phyloP scores from a whole-genome alignment of 768 basidiomycete species.

The Rubroboletus pulcherrimus region DNA sequence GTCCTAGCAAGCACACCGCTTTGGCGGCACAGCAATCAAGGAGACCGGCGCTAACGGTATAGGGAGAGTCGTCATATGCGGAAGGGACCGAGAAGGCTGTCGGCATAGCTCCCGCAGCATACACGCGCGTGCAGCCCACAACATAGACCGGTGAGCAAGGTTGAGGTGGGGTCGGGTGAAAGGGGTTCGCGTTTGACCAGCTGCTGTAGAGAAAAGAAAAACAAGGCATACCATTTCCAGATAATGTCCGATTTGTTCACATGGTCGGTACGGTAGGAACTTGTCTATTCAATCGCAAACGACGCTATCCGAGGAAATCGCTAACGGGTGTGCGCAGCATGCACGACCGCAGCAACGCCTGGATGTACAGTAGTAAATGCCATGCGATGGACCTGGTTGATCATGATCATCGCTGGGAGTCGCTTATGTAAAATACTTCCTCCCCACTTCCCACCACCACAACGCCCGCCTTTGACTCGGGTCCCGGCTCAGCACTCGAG shows the following conservation, averaged over 20 bases:
- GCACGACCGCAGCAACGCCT: background rate
- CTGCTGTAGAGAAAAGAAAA: constrained; percentile 5
- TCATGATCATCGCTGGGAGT: background rate
- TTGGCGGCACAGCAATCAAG: constrained; percentile 21
- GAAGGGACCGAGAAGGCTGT: background rate
- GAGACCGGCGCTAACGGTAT: background rate
- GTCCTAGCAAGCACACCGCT: constrained; percentile 21
- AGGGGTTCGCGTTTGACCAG: background rate
- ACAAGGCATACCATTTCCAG: constrained; percentile 25
- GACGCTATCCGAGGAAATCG: background rate
- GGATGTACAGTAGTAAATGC: background rate
- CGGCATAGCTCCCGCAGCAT: constrained; percentile 1
- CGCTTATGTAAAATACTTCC: constrained; percentile 14
- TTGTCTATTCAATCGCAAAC: background rate
- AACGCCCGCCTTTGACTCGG: background rate
- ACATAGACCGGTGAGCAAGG: background rate
- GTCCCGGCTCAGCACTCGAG: background rate
- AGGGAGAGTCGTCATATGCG: background rate
- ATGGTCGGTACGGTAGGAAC: background rate
- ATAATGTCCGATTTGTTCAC: constrained; percentile 10
- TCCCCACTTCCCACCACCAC: background rate
- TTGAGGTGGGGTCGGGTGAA: background rate
- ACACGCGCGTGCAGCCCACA: background rate
- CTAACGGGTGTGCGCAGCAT: background rate
- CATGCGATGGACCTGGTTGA: too few species aligned